phyloP scores from a whole-genome alignment of 163 green algal genomes.

The Scenedesmus sp. region DNA sequence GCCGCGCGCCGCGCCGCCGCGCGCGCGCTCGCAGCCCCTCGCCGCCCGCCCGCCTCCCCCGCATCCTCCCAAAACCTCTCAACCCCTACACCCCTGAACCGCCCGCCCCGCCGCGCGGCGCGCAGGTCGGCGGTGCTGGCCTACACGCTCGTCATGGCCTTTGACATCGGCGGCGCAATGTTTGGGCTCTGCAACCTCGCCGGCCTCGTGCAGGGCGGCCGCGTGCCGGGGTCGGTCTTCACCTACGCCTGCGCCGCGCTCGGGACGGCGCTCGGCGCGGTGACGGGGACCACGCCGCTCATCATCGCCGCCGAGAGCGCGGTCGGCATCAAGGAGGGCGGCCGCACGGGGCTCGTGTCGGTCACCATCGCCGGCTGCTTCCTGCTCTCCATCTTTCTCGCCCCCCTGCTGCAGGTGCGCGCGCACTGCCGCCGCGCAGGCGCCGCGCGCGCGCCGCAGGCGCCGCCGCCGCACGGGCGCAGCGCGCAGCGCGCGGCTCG shows the following conservation, averaged over 20 bases:
- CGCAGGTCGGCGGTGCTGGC: constrained; percentile 50
- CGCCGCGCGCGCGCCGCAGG: too few relatives aligned
- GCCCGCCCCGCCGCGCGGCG: too few relatives aligned
- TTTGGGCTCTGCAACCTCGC: constrained; percentile 60
- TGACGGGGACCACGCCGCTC: constrained; percentile 62
- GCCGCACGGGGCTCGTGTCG: constrained; percentile 64
- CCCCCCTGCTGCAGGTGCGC: constrained; percentile 59
- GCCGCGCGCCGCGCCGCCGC: too few relatives aligned
- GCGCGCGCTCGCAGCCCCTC: too few relatives aligned
- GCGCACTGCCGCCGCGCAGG: too few relatives aligned
- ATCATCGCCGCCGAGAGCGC: constrained; percentile 71
- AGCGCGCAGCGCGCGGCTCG: too few relatives aligned
- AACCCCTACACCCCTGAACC: too few relatives aligned
- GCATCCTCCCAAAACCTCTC: too few relatives aligned
- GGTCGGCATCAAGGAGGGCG: constrained; percentile 70
- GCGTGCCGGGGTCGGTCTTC: constrained; percentile 43
- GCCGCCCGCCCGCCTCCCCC: too few relatives aligned
- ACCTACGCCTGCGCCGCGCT: constrained; percentile 54
- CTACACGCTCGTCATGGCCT: constrained; percentile 63
- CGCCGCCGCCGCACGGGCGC: too few relatives aligned
- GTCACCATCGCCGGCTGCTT: constrained; percentile 59
- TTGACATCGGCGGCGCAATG: constrained; percentile 63
- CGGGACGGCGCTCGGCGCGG: constrained; percentile 55
- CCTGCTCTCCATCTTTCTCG: constrained; percentile 57
- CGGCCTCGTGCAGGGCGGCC: constrained; percentile 47